Evolutionary conservation across 441 rosid species (phyloP).

Genomic region (Erodium texanum): DNA sequence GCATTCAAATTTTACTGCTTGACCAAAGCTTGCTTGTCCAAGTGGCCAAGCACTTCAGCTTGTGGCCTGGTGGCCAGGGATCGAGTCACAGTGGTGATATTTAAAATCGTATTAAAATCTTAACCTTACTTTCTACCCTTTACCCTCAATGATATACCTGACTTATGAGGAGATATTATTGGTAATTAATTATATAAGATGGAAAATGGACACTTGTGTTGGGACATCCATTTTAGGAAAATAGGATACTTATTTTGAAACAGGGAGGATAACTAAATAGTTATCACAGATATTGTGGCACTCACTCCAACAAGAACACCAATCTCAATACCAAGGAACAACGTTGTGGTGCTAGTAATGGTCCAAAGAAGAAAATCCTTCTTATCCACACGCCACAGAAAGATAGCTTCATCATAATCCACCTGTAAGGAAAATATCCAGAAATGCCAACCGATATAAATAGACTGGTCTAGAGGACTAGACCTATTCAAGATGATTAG

Average conservation of each 20-base stretch:
- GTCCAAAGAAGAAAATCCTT: constrained; percentile 95
- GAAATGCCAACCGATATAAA: constrained; percentile 1
- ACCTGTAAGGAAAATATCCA: constrained; percentile 47
- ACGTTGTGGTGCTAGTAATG: constrained; percentile 62
- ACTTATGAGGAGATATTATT: neutral
- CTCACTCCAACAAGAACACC: constrained; percentile 98
- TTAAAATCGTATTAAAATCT: too few species aligned
- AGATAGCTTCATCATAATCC: constrained; percentile 82
- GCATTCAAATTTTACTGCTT: neutral
- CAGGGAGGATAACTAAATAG: neutral
- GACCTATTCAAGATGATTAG: neutral
- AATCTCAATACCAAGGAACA: constrained; percentile 91
- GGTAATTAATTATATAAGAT: too few species aligned
- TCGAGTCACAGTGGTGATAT: too few species aligned
- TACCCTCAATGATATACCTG: neutral
- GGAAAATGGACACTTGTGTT: neutral
- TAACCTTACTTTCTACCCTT: neutral
- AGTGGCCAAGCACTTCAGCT: too few species aligned
- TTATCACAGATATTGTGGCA: constrained; percentile 10
- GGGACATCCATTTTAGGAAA: neutral
- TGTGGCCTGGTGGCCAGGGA: too few species aligned
- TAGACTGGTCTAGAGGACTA: neutral
- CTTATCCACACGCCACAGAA: constrained; percentile 90
- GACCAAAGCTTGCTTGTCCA: neutral
- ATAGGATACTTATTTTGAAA: too few species aligned